These are phyloP conservation scores for Ramularia endophylla DNA, from an alignment of 2,329 filamentous ascomycete genomes.

Conservation along the genomic window DNA sequence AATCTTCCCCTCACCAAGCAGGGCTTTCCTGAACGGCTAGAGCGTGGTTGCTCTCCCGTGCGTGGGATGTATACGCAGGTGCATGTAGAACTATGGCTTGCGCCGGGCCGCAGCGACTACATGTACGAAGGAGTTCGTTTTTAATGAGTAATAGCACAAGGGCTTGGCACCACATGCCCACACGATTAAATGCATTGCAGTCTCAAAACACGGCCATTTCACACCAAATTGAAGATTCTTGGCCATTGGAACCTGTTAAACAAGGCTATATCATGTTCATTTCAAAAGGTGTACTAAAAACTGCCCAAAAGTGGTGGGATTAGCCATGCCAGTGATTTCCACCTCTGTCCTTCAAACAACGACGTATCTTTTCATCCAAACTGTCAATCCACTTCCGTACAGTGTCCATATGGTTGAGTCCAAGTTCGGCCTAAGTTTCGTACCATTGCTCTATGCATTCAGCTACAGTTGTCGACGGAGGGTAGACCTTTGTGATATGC, in stretches of 20 bases:
- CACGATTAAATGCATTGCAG: no score
- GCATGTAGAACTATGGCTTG: slow-evolving; percentile 24
- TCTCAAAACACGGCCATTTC: no score
- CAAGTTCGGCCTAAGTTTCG: no score
- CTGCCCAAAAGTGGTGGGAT: no score
- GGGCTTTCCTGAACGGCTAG: slow-evolving; percentile 1
- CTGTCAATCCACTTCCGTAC: background rate
- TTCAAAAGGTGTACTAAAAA: no score
- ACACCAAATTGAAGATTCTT: no score
- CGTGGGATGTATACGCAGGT: background rate
- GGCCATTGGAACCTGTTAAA: no score
- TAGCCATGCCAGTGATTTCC: no score
- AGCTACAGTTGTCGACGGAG: background rate
- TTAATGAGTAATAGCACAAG: no score
- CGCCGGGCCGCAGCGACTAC: slow-evolving; percentile 18
- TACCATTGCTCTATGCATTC: background rate
- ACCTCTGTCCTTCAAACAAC: background rate
- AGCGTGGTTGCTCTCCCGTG: slow-evolving; percentile 11
- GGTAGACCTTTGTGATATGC: background rate
- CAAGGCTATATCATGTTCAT: no score
- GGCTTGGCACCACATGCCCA: no score
- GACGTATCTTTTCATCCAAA: background rate
- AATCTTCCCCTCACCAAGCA: slow-evolving; percentile 11
- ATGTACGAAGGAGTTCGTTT: no score
- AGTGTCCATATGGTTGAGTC: background rate